These are phyloP conservation scores for Yarrowia deformans DNA, from an alignment of 805 yeast genomes.

Conservation along the genomic window DNA sequence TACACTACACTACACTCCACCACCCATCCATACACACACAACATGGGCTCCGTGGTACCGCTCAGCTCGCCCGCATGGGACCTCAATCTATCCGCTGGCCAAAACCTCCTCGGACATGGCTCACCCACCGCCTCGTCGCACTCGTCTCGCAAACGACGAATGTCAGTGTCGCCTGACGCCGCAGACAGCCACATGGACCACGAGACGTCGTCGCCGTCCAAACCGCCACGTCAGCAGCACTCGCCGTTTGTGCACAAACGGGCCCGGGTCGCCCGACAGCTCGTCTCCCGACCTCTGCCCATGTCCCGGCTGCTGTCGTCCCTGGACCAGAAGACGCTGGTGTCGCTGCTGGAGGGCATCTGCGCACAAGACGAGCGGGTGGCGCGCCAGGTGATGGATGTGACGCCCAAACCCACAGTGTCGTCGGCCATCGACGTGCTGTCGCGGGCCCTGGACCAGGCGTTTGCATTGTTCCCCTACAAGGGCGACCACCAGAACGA, in stretches of 20 bases:
- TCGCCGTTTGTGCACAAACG: conserved; percentile 17
- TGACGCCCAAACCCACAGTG: conserved; percentile 67
- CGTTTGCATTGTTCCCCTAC: conserved; percentile 68
- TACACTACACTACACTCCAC: neutral
- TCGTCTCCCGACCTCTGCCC: conserved; percentile 59
- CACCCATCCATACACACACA: neutral
- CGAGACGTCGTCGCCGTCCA: conserved; percentile 17
- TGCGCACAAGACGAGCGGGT: conserved; percentile 70
- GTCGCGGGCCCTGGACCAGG: conserved; percentile 54
- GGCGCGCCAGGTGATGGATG: conserved; percentile 55
- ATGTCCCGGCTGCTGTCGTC: conserved; percentile 71
- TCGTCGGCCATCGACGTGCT: conserved; percentile 61
- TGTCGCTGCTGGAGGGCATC: conserved; percentile 59
- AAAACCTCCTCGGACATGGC: conserved; percentile 36
- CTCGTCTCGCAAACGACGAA: conserved; percentile 16
- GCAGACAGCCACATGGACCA: conserved; percentile 18
- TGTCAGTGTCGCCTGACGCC: conserved; percentile 14
- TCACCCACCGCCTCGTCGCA: conserved; percentile 24
- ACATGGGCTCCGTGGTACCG: conserved; percentile 36
- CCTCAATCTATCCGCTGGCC: conserved; percentile 35
- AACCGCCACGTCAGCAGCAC: neutral
- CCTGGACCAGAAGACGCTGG: conserved; percentile 64
- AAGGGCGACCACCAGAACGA: conserved; percentile 76
- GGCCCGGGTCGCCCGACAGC: conserved; percentile 6
- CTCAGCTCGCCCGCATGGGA: conserved; percentile 35